Base-by-base conservation (phyloP, 2,329 filamentous ascomycete species). In the Exophiala viscosa region DNA sequence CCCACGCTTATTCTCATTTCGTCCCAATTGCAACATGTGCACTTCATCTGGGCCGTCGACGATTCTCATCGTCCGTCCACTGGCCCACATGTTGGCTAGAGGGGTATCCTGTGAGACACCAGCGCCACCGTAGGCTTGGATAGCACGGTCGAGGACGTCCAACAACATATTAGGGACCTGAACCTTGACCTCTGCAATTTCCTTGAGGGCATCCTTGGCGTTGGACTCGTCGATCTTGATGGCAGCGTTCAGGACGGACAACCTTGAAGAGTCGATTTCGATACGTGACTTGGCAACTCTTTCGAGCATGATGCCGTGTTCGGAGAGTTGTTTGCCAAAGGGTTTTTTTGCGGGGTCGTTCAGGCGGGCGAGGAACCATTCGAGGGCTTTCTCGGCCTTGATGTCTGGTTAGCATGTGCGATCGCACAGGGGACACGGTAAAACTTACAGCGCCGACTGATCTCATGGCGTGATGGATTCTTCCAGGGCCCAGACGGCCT, bases 381-480 rank as follows among this genome's bases (percentile, higher is more conserved):
- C 92, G 18, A 99, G 82, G 0, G 91, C 93, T 61, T 85, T 83
- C 73, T 99, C 93, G 14, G 93, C 56, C 56, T 59, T 35, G 20
- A 13, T n/a, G 18, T 9, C 15, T 33, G 43, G 28, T 48, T 33
- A 48, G 43, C 14, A 20, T 31, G 6, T 17, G 33, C 10, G 23
- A 23, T 47, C 43, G 10, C 11, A 28, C 10, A n/a, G 40, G 4
- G 14, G n/a, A 14, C 20, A 14, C 3, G 14, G n/a, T 40, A 33
- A 7, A 17, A 59, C 56, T 56, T 49, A 59, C 86, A 47, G 90
- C 87, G 48, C 93, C 93, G 67, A 99, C 93, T 55, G 84, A 86
- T 60, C 93, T 85, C 93, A 99, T 99, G 55, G 90, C 90, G 75
- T 99, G 93, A 76, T 99, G 93, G 68, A 99, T 97, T 53, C 93